Evolutionary conservation across 1,284 basidiomycete genomes (phyloP).

Genomic region (Chalciporus piperatoides): DNA sequence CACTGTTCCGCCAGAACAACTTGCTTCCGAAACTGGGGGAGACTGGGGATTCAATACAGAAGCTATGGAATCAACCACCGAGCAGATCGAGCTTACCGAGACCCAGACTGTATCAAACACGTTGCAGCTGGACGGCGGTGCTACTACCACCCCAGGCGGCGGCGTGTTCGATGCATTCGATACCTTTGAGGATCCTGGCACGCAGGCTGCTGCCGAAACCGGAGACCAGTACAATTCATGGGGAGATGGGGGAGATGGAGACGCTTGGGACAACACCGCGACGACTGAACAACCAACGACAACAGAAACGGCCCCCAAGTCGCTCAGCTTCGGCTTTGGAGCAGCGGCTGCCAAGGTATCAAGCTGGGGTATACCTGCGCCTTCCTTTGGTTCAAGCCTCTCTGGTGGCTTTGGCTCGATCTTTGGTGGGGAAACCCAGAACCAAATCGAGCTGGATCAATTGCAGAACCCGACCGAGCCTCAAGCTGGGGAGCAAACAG

Average conservation of each 20-base stretch:
- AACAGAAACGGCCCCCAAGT: constrained; percentile 4
- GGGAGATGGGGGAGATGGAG: not conserved
- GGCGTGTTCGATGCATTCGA: not conserved
- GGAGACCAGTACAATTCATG: not conserved
- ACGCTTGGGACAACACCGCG: not conserved
- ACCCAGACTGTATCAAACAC: constrained; percentile 5
- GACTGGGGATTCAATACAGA: not conserved
- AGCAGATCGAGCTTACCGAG: constrained; percentile 12
- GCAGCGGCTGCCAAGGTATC: no score
- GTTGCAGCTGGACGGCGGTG: not conserved
- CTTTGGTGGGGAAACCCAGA: constrained; percentile 2
- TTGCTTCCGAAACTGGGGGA: constrained; percentile 8
- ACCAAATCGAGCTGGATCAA: constrained; percentile 14
- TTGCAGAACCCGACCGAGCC: not conserved
- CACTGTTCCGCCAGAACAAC: constrained; percentile 21
- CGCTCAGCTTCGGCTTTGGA: constrained; percentile 10
- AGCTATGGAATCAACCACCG: not conserved
- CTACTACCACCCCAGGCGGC: not conserved
- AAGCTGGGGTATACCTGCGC: not conserved
- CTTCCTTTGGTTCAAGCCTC: not conserved
- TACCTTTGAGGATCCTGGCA: not conserved
- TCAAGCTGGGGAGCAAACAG: not conserved
- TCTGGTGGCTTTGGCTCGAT: constrained; percentile 1
- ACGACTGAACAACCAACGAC: constrained; percentile 1
- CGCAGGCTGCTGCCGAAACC: not conserved